Conservation (phyloP, 306 rosid genomes). For the Cucumis sativus region DNA sequence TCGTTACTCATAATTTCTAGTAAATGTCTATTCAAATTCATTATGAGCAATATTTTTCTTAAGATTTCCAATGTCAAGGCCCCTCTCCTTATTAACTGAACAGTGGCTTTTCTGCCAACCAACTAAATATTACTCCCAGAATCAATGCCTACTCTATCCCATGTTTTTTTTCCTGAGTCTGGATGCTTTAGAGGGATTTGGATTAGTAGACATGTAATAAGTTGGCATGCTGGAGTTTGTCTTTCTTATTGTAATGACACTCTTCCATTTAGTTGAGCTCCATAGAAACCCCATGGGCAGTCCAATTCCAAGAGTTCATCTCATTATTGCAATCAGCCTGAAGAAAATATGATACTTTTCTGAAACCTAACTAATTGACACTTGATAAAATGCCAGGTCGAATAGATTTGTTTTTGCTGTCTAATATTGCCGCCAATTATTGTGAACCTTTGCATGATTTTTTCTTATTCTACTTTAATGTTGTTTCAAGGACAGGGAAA, state of each 20-base stretch:
- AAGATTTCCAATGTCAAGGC: background rate
- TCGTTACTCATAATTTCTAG: background rate
- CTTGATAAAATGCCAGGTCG: background rate
- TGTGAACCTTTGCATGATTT: conserved; percentile 13
- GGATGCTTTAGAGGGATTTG: background rate
- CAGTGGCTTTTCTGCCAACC: background rate
- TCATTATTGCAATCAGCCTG: background rate
- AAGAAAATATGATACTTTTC: background rate
- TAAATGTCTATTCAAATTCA: no score
- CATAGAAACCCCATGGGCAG: background rate
- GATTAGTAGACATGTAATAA: background rate
- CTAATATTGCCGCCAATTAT: background rate
- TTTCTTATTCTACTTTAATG: conserved; percentile 49
- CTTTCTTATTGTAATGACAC: background rate
- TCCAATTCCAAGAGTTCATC: background rate
- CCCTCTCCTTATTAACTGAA: background rate
- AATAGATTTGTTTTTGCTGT: background rate
- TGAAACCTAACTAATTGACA: background rate
- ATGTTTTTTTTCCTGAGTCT: background rate
- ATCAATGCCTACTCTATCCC: background rate
- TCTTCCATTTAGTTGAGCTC: background rate
- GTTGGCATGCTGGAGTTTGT: background rate
- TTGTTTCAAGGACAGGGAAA: conserved; percentile 99
- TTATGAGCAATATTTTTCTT: background rate
- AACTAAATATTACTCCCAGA: background rate